Percentiles rank a stretch among this genome's conserved stretches.
Evolutionary conservation across 305 asterid species (phyloP).

Genomic region (Plantago coronopus): DNA sequence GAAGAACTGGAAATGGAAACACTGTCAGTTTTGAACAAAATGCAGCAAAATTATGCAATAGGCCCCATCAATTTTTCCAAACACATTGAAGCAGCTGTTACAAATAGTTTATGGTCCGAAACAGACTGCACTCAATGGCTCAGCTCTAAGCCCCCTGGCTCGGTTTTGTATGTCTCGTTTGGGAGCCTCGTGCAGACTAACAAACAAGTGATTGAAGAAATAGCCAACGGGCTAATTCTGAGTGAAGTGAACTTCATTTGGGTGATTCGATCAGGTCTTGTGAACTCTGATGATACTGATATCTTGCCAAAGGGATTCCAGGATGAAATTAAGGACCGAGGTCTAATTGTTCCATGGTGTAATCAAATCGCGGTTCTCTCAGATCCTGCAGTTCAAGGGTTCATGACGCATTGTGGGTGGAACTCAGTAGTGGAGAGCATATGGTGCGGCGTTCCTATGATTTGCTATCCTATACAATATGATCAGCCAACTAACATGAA

Average conservation of each 20-base stretch:
- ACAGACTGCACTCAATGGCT: constrained; percentile 54
- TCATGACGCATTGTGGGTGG: constrained; percentile 62
- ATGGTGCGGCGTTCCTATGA: constrained; percentile 53
- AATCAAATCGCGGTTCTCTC: constrained; percentile 42
- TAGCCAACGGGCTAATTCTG: constrained; percentile 53
- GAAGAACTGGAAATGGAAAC: constrained; percentile 44
- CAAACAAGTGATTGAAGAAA: constrained; percentile 38
- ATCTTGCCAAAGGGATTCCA: constrained; percentile 35
- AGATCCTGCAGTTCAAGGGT: constrained; percentile 45
- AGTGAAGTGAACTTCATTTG: constrained; percentile 56
- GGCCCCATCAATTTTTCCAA: constrained; percentile 46
- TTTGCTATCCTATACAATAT: constrained; percentile 41
- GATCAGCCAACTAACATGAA: constrained; percentile 60
- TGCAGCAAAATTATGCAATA: constrained; percentile 41
- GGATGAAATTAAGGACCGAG: constrained; percentile 26
- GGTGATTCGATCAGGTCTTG: no score
- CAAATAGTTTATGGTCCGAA: constrained; percentile 42
- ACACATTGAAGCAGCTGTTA: constrained; percentile 12
- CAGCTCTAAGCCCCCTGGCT: constrained; percentile 30
- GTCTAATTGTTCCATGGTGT: constrained; percentile 59
- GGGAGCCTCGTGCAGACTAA: constrained; percentile 48
- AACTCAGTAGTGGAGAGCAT: constrained; percentile 38
- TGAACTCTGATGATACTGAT: constrained; percentile 23
- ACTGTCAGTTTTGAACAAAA: constrained; percentile 33
- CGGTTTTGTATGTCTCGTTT: constrained; percentile 62